phyloP scores from a whole-genome alignment of 2,329 filamentous ascomycete genomes.

The Byssoonygena ceratinophila region DNA sequence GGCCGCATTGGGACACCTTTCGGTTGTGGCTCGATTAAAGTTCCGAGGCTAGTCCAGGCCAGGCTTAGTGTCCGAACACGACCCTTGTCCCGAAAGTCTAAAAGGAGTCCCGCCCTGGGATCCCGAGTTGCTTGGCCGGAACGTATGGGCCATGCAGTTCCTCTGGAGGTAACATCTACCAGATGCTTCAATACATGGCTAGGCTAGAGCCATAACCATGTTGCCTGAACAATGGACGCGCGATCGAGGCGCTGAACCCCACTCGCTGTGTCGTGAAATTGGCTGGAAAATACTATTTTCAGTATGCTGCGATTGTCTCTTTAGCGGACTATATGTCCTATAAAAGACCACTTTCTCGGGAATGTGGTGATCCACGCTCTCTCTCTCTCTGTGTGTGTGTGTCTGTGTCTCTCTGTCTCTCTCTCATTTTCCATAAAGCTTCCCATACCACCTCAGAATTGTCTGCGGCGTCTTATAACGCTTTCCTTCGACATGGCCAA shows the following conservation, averaged over 20 bases:
- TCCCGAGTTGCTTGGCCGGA: background rate
- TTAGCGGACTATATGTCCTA: background rate
- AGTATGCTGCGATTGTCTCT: background rate
- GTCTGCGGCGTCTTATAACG: background rate
- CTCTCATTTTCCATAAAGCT: background rate
- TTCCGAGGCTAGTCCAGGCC: background rate
- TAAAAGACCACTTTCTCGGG: too few relatives aligned
- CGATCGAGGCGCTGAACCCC: background rate
- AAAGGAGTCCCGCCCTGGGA: background rate
- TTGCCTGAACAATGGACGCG: background rate
- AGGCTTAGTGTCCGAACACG: conserved; percentile 15
- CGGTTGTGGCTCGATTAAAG: background rate
- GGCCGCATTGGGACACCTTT: too few relatives aligned
- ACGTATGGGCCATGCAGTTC: background rate
- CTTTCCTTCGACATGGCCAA: conserved; percentile 8
- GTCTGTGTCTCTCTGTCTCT: too few relatives aligned
- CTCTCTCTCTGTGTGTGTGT: too few relatives aligned
- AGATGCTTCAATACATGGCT: background rate
- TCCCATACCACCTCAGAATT: background rate
- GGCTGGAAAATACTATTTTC: background rate
- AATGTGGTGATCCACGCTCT: too few relatives aligned
- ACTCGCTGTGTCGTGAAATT: background rate
- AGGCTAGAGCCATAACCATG: too few relatives aligned
- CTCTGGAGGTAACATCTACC: too few relatives aligned
- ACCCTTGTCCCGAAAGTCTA: background rate